Evolutionary conservation across 1,284 basidiomycete genomes (phyloP), one percentile per base, ranked within the genome.

Genomic region (Lignosus rhinocerotis): DNA sequence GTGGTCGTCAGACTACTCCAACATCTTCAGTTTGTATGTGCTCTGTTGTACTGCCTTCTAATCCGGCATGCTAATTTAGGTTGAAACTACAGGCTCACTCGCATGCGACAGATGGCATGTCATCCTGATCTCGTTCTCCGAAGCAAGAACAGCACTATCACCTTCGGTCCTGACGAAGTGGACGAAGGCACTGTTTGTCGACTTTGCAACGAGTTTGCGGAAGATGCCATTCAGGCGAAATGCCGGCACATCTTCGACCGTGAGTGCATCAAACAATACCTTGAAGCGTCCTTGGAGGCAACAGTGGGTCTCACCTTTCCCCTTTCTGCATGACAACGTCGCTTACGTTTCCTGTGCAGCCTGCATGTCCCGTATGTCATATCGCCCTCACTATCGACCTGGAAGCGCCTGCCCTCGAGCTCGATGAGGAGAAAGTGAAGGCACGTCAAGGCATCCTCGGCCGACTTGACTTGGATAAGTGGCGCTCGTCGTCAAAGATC

Each of bases 401-500:
- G 6, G 96, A 98, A 70, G 93, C 90, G 7, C 93, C 95, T 43
- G 90, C 96, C 0, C 76, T 99, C 14, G 96, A 98, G 68, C 70
- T 93, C 31, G 60, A 54, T 7, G 89, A 87, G 63, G 87, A 88
- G 66, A 85, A 82, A 59, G 81, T 84, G 34, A 78, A 78, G 51
- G 78, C 80, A 1, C 86, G 94, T 36, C 96, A 99, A 73, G 97
- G 97, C 41, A 98, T 99, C 57, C 83, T 99, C 5, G 92, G 93
- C 34, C 85, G 96, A 6, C 81, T 99, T 17, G 87, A 98, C 70
- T 78, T 98, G 44, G 86, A 92, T 66, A 85, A 88, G 60, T 98
- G 95, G 94, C 85, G 93, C 44, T 97, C 94, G 4, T 96, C 93
- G 36, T 92, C 95, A 10, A 99, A 99, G 80, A 94, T 99, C 53